phyloP scores from a whole-genome alignment of 2,329 filamentous ascomycete genomes.

The Microdochium paspali region DNA sequence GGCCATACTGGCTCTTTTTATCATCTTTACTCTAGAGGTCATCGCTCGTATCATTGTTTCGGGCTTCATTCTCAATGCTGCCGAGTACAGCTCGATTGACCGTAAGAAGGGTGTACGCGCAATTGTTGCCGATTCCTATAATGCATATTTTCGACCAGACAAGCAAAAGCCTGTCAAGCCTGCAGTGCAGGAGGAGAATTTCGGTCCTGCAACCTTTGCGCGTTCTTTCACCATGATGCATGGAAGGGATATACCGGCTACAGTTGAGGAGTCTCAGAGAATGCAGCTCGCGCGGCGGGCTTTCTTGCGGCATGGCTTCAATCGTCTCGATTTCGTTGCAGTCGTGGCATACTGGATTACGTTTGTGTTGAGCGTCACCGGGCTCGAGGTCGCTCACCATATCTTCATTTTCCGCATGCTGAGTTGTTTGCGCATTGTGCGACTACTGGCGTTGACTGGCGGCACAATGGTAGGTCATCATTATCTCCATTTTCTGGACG shows the following conservation, averaged over 20 bases:
- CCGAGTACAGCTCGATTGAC: slow-evolving; percentile 87
- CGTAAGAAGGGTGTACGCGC: slow-evolving; percentile 64
- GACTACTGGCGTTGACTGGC: slow-evolving; percentile 83
- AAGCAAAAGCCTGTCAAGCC: slow-evolving; percentile 58
- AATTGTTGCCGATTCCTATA: slow-evolving; percentile 67
- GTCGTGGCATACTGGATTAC: slow-evolving; percentile 94
- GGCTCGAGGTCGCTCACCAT: slow-evolving; percentile 60
- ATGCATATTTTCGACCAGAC: slow-evolving; percentile 72
- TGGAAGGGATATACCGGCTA: slow-evolving; percentile 49
- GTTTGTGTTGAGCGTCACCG: slow-evolving; percentile 62
- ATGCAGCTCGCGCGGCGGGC: slow-evolving; percentile 81
- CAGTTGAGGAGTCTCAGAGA: slow-evolving; percentile 68
- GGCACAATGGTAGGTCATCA: slow-evolving; percentile 77
- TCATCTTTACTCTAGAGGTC: slow-evolving; percentile 83
- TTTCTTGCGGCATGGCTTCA: slow-evolving; percentile 91
- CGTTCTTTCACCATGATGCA: slow-evolving; percentile 73
- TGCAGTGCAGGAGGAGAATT: slow-evolving; percentile 29
- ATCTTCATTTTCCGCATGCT: slow-evolving; percentile 94
- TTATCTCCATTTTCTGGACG: slow-evolving; percentile 2
- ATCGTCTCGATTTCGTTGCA: slow-evolving; percentile 87
- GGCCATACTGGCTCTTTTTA: slow-evolving; percentile 72
- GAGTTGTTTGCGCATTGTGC: slow-evolving; percentile 84
- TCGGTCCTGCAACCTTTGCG: slow-evolving; percentile 56
- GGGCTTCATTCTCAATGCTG: slow-evolving; percentile 81
- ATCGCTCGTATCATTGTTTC: slow-evolving; percentile 82